phyloP scores from a whole-genome alignment of 2,329 filamentous ascomycete species.

The Trichoderma gracile region DNA sequence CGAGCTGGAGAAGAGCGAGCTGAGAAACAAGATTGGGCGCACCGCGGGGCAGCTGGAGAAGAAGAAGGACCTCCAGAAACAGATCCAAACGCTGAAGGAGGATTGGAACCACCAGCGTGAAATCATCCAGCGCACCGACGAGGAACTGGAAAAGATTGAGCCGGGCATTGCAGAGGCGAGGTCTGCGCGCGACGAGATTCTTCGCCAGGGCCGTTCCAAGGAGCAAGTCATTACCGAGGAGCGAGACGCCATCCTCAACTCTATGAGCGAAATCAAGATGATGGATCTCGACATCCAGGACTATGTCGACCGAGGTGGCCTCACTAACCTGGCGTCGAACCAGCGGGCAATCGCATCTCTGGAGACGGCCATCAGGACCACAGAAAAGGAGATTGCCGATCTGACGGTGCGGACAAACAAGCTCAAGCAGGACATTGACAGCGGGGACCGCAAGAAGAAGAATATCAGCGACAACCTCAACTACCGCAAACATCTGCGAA shows the following conservation, averaged over 20 bases:
- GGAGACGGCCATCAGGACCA: conserved; percentile 62
- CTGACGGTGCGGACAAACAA: conserved; percentile 73
- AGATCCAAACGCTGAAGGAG: conserved; percentile 72
- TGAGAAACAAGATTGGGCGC: conserved; percentile 69
- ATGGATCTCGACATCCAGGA: conserved; percentile 75
- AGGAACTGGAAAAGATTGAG: conserved; percentile 70
- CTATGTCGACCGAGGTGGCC: conserved; percentile 76
- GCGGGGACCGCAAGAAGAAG: conserved; percentile 79
- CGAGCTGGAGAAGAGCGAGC: conserved; percentile 76
- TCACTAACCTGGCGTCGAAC: conserved; percentile 67
- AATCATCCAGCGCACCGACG: conserved; percentile 67
- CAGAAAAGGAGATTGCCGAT: conserved; percentile 67
- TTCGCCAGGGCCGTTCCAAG: conserved; percentile 67
- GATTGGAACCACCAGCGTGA: conserved; percentile 69
- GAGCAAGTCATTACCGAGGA: conserved; percentile 72
- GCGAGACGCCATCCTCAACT: conserved; percentile 70
- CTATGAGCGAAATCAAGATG: conserved; percentile 73
- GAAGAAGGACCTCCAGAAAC: conserved; percentile 68
- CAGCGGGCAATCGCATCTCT: conserved; percentile 68
- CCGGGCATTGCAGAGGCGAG: conserved; percentile 77
- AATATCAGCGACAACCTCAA: conserved; percentile 87
- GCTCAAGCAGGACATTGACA: conserved; percentile 73
- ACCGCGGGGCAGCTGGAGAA: conserved; percentile 77
- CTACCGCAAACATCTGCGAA: conserved; percentile 73
- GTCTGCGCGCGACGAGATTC: conserved; percentile 73